Evolutionary conservation across 768 basidiomycete genomes (phyloP).

Genomic region (Strobilomyces confusus): DNA sequence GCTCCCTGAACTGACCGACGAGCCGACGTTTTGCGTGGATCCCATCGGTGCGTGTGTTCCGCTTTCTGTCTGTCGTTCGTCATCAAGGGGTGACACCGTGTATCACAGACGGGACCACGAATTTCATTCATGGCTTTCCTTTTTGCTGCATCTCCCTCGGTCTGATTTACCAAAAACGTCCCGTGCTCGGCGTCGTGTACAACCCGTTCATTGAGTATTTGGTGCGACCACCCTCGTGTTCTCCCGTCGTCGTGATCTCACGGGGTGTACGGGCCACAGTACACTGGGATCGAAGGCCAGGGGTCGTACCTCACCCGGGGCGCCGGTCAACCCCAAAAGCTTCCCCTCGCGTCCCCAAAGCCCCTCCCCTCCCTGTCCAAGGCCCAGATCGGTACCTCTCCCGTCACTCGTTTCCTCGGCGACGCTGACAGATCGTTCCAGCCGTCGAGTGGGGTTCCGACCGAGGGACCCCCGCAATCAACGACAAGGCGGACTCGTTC

Average conservation of each 20-base stretch:
- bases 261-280: conserved; percentile 36
- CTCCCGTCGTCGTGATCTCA: neutral
- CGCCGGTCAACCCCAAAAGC: conserved; percentile 41
- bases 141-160: conserved; percentile 90
- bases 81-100: neutral
- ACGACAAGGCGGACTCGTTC: conserved; percentile 64
- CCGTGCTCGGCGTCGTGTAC: conserved; percentile 88
- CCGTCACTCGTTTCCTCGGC: neutral
- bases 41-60: conserved; percentile 65
- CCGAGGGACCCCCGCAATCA: conserved; percentile 49
- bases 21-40: conserved; percentile 94
- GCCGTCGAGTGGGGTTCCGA: conserved; percentile 91
- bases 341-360: conserved; percentile 65
- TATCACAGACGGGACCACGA: conserved; percentile 75
- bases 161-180: conserved; percentile 74
- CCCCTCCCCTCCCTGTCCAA: conserved; percentile 65
- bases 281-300: conserved; percentile 73
- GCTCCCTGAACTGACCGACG: conserved; percentile 68
- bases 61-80: neutral
- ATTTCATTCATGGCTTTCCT: conserved; percentile 83
- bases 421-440: conserved; percentile 21
- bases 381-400: conserved; percentile 57
- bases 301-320: conserved; percentile 72
- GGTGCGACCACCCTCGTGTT: conserved; percentile 31
- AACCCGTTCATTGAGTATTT: conserved; percentile 89